phyloP scores from a whole-genome alignment of 805 yeast genomes.

The Candida boidinii region DNA sequence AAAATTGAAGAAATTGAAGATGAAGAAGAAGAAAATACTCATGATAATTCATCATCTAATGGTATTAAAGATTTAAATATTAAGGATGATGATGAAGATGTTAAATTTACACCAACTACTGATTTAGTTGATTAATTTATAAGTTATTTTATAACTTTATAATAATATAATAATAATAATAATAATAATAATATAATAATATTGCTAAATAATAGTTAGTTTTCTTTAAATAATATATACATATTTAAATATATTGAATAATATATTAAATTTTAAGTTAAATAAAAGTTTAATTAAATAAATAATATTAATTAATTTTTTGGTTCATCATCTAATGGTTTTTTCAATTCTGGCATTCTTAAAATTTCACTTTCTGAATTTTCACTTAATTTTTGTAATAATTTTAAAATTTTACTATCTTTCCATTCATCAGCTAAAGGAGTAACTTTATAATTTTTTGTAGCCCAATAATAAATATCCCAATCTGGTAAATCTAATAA shows the following conservation, averaged over 20 bases:
- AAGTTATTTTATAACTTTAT: no score
- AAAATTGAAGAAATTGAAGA: conserved; percentile 11
- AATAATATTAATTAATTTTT: not conserved
- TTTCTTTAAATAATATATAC: no score
- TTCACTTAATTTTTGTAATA: conserved; percentile 65
- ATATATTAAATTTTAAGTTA: no score
- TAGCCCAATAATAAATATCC: conserved; percentile 99
- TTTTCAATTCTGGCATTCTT: conserved; percentile 73
- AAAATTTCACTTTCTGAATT: conserved; percentile 65
- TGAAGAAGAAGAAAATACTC: conserved; percentile 8
- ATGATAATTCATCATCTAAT: no score
- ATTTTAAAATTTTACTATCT: conserved; percentile 49
- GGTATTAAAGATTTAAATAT: conserved; percentile 12
- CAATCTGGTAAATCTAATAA: conserved; percentile 93
- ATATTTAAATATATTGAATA: no score
- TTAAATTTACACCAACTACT: conserved; percentile 17
- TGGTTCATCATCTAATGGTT: not conserved
- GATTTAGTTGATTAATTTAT: conserved; percentile 33
- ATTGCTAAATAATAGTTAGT: no score
- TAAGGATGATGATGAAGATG: conserved; percentile 7
- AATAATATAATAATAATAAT: no score
- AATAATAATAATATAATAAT: no score
- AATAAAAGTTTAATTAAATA: not conserved
- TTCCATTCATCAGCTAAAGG: conserved; percentile 88
- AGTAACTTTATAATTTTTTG: conserved; percentile 69